A percentile compares a stretch with the other conserved stretches of the same genome.
Evolutionary conservation across 371 early-diverging fungal species (phyloP).

Genomic region (Mortierella sp.): DNA sequence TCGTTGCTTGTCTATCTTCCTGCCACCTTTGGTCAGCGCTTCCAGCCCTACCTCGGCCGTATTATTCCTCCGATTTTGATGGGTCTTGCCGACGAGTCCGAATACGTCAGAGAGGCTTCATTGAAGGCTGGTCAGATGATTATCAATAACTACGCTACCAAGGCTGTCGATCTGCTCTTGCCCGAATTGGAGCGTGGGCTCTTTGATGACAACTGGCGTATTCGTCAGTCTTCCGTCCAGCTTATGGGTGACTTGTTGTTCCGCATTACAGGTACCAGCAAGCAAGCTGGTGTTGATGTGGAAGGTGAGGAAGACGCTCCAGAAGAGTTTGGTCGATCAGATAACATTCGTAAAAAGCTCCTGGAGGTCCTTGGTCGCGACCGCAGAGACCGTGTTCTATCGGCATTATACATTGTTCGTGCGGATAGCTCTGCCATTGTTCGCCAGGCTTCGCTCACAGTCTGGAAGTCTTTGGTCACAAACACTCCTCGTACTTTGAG

Average conservation of each 20-base stretch:
- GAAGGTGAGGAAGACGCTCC: constrained; percentile 66
- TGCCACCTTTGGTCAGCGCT: constrained; percentile 91
- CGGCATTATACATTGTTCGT: constrained; percentile 94
- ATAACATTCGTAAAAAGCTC: constrained; percentile 82
- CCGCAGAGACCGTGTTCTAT: constrained; percentile 88
- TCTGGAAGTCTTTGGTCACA: constrained; percentile 95
- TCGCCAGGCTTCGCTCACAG: constrained; percentile 82
- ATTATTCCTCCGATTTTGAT: constrained; percentile 90
- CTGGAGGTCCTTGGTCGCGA: constrained; percentile 89
- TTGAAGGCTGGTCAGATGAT: constrained; percentile 94
- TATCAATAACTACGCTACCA: constrained; percentile 88
- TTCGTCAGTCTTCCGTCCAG: constrained; percentile 95
- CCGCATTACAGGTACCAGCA: constrained; percentile 89
- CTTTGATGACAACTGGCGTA: constrained; percentile 95
- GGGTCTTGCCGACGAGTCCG: constrained; percentile 96
- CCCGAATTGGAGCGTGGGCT: constrained; percentile 93
- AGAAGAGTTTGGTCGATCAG: constrained; percentile 66
- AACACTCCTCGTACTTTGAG: constrained; percentile 98
- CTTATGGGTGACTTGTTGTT: constrained; percentile 95
- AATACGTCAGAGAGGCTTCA: constrained; percentile 94
- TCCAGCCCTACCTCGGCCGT: constrained; percentile 89
- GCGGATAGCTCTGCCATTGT: constrained; percentile 87
- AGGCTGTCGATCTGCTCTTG: constrained; percentile 90
- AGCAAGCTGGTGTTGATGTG: constrained; percentile 67
- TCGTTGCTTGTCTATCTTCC: constrained; percentile 95